Evolutionary conservation across 345 rosid species (phyloP).

Genomic region (Brassica cretica): DNA sequence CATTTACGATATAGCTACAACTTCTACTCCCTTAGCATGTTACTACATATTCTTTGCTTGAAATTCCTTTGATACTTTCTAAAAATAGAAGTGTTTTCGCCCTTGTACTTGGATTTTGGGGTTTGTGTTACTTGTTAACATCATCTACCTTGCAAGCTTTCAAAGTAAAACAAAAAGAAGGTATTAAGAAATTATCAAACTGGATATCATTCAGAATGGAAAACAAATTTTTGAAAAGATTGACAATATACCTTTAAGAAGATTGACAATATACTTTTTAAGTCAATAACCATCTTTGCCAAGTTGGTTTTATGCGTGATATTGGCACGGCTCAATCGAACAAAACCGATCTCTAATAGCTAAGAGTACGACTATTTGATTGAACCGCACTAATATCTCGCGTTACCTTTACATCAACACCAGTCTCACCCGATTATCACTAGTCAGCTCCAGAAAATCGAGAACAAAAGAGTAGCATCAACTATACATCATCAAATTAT

Average conservation of each 20-base stretch:
- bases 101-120: neutral
- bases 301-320: slow-evolving; percentile 50
- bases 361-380: slow-evolving; percentile 52
- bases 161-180: neutral
- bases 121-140: neutral
- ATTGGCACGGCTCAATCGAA: slow-evolving; percentile 99
- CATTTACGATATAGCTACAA: slow-evolving; percentile 2
- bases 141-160: neutral
- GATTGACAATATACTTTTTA: neutral
- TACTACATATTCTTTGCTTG: neutral
- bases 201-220: neutral
- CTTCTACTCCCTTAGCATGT: neutral
- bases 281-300: neutral
- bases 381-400: slow-evolving; percentile 97
- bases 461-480: neutral
- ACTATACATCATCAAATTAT: neutral
- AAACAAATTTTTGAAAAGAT: neutral
- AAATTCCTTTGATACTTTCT: slow-evolving; percentile 15
- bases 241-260: neutral
- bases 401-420: slow-evolving; percentile 1
- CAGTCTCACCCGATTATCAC: neutral
- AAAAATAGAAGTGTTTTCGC: slow-evolving; percentile 7
- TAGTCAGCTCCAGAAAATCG: slow-evolving; percentile 5
- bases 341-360: slow-evolving; percentile 40
- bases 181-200: neutral